Base-by-base conservation (phyloP, 208 protist species). In the Wallacemonas sp. region DNA sequence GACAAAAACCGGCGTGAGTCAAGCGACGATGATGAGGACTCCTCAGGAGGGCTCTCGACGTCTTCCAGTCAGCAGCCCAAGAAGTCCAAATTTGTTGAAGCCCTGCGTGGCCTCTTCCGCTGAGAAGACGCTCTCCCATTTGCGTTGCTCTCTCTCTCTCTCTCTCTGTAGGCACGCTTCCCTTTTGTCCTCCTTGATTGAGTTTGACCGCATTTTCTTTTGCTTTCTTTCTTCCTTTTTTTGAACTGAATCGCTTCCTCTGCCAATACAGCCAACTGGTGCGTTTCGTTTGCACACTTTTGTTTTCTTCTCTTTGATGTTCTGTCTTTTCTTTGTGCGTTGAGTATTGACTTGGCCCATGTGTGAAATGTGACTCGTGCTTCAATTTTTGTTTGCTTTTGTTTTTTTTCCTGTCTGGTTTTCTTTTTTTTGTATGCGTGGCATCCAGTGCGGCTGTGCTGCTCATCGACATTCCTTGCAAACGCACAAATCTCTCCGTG, bases 81-180 rank as follows among this genome's bases (percentile, higher is more conserved):
- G 62, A 36, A 41, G 29, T 65, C 58, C 5, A 54, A 72, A 43
- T 63, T 63, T 48, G 57, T 63, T 6, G 38, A 63, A 38, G 41
- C 57, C 9, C 34, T 63, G 9, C 57, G 57, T 17, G 41, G 41
- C 5, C 16, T 63, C 4, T 63, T 63, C 21, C 23, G 39, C 16
- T 63, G 32, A 58, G 17, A 6, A 21, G 36, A 41, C 36, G 9
- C 36, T 17, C 6, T 17, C 14, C 6, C 36, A 41, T 6, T 49
- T 49, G 44, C 19, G 17, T 49, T 49, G 5, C 44, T 26, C 44
- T 12, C 19, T 23, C 19, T 23, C 5, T 49, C 19, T 23, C 17
- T 49, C 17, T 49, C 17, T 49, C 44, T 49, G 17, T 49, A 23
- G n/a, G n/a, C n/a, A n/a, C n/a, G n/a, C n/a, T n/a, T n/a, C n/a